These are phyloP conservation scores for Phylloporus sp. DNA, from an alignment of 768 basidiomycete genomes.

Conservation along the genomic window DNA sequence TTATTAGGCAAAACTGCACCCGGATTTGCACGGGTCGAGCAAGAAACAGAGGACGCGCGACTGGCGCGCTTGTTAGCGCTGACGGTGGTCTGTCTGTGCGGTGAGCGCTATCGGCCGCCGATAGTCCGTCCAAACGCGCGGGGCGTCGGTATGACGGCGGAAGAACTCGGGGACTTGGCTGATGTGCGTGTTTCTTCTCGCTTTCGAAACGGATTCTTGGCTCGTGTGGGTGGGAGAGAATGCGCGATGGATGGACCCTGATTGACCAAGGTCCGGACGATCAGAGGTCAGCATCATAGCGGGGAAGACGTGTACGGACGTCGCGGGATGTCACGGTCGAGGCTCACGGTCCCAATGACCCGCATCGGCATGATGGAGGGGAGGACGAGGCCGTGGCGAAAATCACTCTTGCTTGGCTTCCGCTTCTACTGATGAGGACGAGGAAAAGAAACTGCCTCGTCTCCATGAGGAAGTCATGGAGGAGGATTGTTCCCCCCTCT, in stretches of 20 bases:
- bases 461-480: constrained; percentile 1
- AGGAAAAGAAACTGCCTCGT: constrained; percentile 4
- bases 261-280: constrained; percentile 6
- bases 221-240: background rate
- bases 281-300: constrained; percentile 13
- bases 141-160: constrained; percentile 24
- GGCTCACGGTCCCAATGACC: constrained; percentile 8
- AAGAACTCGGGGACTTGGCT: constrained; percentile 30
- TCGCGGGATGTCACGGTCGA: background rate
- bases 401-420: background rate
- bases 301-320: constrained; percentile 13
- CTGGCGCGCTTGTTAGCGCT: constrained; percentile 21
- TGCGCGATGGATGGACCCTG: constrained; percentile 18
- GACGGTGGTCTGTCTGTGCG: constrained; percentile 24
- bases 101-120: constrained; percentile 13
- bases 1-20: constrained; percentile 13
- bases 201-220: background rate
- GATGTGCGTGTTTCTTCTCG: constrained; percentile 25
- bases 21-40: constrained; percentile 3
- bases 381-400: background rate
- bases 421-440: constrained; percentile 4
- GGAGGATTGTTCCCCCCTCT: background rate
- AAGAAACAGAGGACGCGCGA: constrained; percentile 4
- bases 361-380: constrained; percentile 10
- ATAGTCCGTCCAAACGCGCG: constrained; percentile 2